Conservation (phyloP, 495 filamentous ascomycete species). For the Pyrenopolyporus hunteri region DNA sequence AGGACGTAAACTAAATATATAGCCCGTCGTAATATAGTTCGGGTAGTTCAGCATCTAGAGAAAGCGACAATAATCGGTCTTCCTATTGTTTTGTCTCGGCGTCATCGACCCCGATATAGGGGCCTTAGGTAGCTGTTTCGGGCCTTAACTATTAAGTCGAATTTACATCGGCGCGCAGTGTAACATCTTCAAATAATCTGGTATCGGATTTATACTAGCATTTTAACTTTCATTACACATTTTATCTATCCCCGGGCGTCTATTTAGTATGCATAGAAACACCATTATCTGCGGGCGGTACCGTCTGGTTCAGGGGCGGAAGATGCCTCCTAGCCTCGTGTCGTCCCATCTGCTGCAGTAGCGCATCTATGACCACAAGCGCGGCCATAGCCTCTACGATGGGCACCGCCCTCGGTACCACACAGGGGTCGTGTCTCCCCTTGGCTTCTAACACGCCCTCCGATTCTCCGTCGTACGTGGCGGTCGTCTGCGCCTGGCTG, state of each 20-base stretch:
- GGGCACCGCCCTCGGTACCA: conserved; percentile 90
- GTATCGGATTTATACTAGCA: no score
- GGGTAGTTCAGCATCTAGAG: no score
- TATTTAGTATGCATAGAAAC: conserved; percentile 29
- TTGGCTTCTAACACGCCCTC: conserved; percentile 88
- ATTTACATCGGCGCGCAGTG: no score
- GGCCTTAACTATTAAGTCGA: no score
- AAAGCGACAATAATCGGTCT: no score
- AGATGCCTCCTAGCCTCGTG: conserved; percentile 57
- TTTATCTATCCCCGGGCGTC: neutral
- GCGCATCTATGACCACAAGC: conserved; percentile 88
- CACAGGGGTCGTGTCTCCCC: conserved; percentile 94
- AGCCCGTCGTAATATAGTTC: no score
- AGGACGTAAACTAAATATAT: no score
- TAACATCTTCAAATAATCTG: no score
- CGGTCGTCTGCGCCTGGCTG: conserved; percentile 86
- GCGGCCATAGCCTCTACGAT: conserved; percentile 98
- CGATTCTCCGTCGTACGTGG: conserved; percentile 71
- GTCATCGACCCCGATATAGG: no score
- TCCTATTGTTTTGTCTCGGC: no score
- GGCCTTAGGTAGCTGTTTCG: no score
- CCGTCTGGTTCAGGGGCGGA: conserved; percentile 32
- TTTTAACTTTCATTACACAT: no score
- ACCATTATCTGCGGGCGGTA: conserved; percentile 25
- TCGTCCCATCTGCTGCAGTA: conserved; percentile 83